phyloP scores from a whole-genome alignment of 2,329 filamentous ascomycete genomes.

The Fusarium chlamydosporum region DNA sequence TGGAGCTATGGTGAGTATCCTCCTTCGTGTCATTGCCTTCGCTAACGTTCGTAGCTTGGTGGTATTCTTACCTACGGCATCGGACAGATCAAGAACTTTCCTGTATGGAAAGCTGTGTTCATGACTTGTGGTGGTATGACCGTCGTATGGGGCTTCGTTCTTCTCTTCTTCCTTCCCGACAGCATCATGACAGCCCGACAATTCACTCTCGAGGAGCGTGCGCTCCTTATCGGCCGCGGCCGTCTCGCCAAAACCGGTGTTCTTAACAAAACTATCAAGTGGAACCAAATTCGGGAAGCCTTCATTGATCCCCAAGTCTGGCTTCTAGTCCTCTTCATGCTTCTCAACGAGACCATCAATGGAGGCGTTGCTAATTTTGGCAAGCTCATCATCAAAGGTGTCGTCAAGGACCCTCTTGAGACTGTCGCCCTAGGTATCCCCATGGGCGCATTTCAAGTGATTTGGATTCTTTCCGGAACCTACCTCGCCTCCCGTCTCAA shows the following conservation, averaged over 20 bases:
- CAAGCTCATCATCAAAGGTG: conserved; percentile 66
- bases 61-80: conserved; percentile 65
- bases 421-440: conserved; percentile 68
- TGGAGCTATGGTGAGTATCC: conserved; percentile 50
- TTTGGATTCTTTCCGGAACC: conserved; percentile 66
- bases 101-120: conserved; percentile 67
- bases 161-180: conserved; percentile 64
- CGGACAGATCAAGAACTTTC: conserved; percentile 62
- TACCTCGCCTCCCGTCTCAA: conserved; percentile 64
- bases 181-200: conserved; percentile 56
- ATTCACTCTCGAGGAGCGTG: conserved; percentile 46
- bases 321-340: conserved; percentile 67
- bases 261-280: conserved; percentile 63
- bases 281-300: conserved; percentile 63
- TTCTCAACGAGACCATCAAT: conserved; percentile 67
- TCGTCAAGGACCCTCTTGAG: conserved; percentile 52
- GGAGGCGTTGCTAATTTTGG: conserved; percentile 69
- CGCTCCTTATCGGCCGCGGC: conserved; percentile 73
- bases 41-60: conserved; percentile 47
- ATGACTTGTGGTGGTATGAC: conserved; percentile 64
- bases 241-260: conserved; percentile 63
- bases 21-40: fast-evolving
- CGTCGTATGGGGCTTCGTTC: conserved; percentile 61
- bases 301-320: conserved; percentile 66
- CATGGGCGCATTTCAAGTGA: conserved; percentile 65